These are phyloP conservation scores for Didymella glomerata DNA, from an alignment of 2,329 filamentous ascomycete genomes.

Conservation along the genomic window DNA sequence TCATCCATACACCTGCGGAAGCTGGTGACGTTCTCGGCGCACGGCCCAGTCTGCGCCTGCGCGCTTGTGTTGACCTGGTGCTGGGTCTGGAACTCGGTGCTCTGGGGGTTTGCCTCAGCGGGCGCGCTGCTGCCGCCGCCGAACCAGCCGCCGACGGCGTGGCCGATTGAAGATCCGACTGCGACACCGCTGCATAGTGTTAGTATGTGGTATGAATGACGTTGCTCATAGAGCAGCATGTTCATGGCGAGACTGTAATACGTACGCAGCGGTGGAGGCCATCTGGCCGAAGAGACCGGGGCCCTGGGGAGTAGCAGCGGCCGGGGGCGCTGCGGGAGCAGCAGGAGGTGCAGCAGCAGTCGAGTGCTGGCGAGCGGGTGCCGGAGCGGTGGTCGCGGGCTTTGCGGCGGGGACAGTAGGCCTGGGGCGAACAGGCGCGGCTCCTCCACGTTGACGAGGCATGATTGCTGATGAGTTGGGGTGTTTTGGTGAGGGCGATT, in stretches of 20 bases:
- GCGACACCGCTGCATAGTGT: slow-evolving; percentile 81
- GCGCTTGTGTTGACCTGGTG: slow-evolving; percentile 51
- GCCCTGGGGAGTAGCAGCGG: slow-evolving; percentile 64
- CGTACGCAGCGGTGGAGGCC: slow-evolving; percentile 97
- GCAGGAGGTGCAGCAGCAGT: slow-evolving; percentile 67
- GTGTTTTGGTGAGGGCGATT: slow-evolving; percentile 7
- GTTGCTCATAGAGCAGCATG: neutral
- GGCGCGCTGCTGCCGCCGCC: slow-evolving; percentile 71
- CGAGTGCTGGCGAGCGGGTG: slow-evolving; percentile 68
- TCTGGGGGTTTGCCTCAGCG: slow-evolving; percentile 56
- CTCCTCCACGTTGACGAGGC: slow-evolving; percentile 60
- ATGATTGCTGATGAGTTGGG: slow-evolving; percentile 40
- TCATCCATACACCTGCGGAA: slow-evolving; percentile 98
- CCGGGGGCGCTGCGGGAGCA: slow-evolving; percentile 59
- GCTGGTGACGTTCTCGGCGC: slow-evolving; percentile 78
- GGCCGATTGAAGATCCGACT: slow-evolving; percentile 92
- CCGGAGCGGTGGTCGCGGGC: slow-evolving; percentile 63
- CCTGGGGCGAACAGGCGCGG: slow-evolving; percentile 54
- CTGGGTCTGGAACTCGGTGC: slow-evolving; percentile 40
- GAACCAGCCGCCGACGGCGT: slow-evolving; percentile 92
- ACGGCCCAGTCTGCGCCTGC: slow-evolving; percentile 56
- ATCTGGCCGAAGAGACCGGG: slow-evolving; percentile 95
- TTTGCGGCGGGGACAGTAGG: slow-evolving; percentile 54
- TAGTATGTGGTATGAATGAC: slow-evolving; percentile 2
- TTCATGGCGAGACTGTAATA: slow-evolving; percentile 34